Conservation (phyloP, 768 basidiomycete species). For the Suillus occidentalis region DNA sequence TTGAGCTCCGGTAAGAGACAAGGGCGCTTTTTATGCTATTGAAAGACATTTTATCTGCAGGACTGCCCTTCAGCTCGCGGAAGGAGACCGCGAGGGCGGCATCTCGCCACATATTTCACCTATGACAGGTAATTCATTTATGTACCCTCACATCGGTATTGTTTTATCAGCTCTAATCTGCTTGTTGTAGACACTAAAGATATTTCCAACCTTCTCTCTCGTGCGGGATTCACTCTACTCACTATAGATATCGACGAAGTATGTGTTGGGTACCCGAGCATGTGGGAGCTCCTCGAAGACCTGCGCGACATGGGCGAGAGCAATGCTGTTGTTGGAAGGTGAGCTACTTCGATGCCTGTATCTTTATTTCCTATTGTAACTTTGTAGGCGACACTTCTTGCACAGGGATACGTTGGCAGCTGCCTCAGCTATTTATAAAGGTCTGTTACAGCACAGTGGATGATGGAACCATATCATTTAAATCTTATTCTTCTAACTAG, state of each 20-base stretch:
- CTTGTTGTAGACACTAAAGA: conserved; percentile 75
- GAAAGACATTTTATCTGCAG: conserved; percentile 36
- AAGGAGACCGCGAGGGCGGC: conserved; percentile 91
- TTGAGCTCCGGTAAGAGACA: conserved; percentile 72
- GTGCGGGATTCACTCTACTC: conserved; percentile 91
- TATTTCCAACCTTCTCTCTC: conserved; percentile 86
- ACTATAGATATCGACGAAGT: conserved; percentile 97
- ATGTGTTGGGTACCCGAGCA: conserved; percentile 84
- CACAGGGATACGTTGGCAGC: conserved; percentile 88
- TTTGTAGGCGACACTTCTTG: conserved; percentile 58
- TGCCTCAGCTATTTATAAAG: conserved; percentile 91
- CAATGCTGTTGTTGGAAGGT: conserved; percentile 88
- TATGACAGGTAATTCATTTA: conserved; percentile 75
- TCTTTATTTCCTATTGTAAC: background rate
- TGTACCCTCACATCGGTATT: background rate
- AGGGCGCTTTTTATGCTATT: background rate
- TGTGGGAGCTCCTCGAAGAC: conserved; percentile 96
- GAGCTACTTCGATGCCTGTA: conserved; percentile 15
- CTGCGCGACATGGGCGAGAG: conserved; percentile 95
- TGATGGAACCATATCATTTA: background rate
- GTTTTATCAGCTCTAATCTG: conserved; percentile 1
- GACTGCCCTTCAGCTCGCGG: conserved; percentile 90
- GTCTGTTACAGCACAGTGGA: conserved; percentile 37
- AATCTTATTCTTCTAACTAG: conserved; percentile 41
- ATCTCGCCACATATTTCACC: conserved; percentile 96